Conservation (phyloP, 768 basidiomycete species). For the Tylopilus rubrobrunneus region DNA sequence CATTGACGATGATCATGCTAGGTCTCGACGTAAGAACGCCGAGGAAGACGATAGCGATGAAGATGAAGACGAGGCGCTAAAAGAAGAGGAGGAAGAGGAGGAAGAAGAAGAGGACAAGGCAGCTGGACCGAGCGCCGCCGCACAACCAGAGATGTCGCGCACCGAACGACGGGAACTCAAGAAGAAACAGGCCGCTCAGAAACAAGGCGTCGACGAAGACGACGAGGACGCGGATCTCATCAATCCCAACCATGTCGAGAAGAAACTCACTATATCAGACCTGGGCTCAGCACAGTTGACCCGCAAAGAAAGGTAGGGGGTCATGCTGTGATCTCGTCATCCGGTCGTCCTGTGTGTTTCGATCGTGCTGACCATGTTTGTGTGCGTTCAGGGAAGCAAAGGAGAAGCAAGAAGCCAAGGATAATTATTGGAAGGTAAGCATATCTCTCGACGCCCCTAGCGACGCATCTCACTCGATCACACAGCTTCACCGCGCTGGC, state of each 20-base stretch:
- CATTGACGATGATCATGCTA: constrained; percentile 7
- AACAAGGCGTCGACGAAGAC: constrained; percentile 40
- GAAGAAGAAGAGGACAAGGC: constrained; percentile 39
- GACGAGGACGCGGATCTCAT: constrained; percentile 68
- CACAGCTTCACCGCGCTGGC: constrained; percentile 67
- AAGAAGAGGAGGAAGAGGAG: constrained; percentile 39
- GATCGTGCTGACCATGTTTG: not conserved
- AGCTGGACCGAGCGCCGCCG: constrained; percentile 24
- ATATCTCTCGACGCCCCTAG: not conserved
- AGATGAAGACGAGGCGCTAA: constrained; percentile 37
- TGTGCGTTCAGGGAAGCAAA: constrained; percentile 67
- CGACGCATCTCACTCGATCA: not conserved
- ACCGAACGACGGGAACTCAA: constrained; percentile 24
- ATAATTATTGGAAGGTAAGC: constrained; percentile 80
- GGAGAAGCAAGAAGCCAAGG: constrained; percentile 87
- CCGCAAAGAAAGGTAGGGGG: constrained; percentile 58
- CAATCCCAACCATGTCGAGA: constrained; percentile 75
- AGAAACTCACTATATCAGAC: constrained; percentile 75
- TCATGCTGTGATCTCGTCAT: not conserved
- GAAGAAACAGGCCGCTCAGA: constrained; percentile 64
- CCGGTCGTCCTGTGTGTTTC: not conserved
- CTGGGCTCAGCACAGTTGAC: constrained; percentile 60
- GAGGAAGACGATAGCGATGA: constrained; percentile 36
- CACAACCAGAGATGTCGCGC: constrained; percentile 60
- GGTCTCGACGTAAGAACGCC: constrained; percentile 24